phyloP scores from a whole-genome alignment of 169 alveolate genomes.

The Plasmodium relictum region DNA sequence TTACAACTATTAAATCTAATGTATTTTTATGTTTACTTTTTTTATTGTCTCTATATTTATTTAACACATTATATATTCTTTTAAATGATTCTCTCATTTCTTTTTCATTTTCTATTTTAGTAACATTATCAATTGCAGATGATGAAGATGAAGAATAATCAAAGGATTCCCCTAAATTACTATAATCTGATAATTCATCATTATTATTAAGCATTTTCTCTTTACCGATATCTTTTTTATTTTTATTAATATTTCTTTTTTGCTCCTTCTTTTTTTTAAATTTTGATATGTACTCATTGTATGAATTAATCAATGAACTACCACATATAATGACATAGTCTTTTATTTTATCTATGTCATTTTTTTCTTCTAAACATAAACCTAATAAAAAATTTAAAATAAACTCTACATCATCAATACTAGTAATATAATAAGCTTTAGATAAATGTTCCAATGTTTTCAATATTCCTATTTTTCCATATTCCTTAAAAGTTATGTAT shows the following conservation, averaged over 20 bases:
- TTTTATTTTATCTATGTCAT: constrained; percentile 50
- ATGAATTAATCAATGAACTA: constrained; percentile 35
- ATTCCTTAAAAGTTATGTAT: constrained; percentile 70
- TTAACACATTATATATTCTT: constrained; percentile 49
- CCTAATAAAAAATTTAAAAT: constrained; percentile 73
- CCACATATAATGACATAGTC: constrained; percentile 61
- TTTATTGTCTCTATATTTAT: constrained; percentile 65
- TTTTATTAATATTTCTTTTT: neutral
- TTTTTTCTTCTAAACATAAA: constrained; percentile 70
- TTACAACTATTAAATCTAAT: constrained; percentile 57
- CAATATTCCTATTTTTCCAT: constrained; percentile 68
- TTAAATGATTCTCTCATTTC: constrained; percentile 51
- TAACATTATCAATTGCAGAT: too few relatives aligned
- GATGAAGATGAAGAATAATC: too few relatives aligned
- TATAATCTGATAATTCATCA: neutral
- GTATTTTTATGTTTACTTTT: constrained; percentile 65
- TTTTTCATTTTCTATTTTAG: constrained; percentile 26
- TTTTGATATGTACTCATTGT: constrained; percentile 29
- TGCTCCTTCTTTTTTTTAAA: constrained; percentile 21
- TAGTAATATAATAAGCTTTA: constrained; percentile 17
- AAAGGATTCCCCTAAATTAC: neutral
- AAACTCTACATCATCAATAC: constrained; percentile 63
- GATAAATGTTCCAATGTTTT: constrained; percentile 56
- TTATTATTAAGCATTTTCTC: constrained; percentile 12
- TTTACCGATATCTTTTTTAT: constrained; percentile 4